These are phyloP conservation scores for Geotrichum restrictum DNA, from an alignment of 1,139 yeast species.

Conservation along the genomic window DNA sequence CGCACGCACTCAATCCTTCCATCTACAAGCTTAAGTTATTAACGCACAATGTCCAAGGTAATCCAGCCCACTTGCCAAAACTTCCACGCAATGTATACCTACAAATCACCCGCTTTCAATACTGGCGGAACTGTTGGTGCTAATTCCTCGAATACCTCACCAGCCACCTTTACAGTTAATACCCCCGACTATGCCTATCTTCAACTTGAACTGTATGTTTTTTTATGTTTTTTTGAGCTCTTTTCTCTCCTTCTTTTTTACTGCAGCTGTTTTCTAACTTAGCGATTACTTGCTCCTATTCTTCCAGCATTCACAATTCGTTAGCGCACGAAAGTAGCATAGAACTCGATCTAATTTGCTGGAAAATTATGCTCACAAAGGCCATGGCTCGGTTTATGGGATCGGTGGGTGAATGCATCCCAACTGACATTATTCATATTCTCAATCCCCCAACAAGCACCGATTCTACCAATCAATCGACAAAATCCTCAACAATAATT, in stretches of 20 bases:
- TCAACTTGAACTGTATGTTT: constrained; percentile 38
- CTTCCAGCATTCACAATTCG: constrained; percentile 4
- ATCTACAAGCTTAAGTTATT: too few relatives aligned
- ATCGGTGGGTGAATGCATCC: constrained; percentile 43
- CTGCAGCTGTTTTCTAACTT: not conserved
- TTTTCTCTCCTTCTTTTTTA: not conserved
- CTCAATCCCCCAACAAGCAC: constrained; percentile 11
- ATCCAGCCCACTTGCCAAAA: constrained; percentile 13
- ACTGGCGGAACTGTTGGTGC: not conserved
- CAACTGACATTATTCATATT: constrained; percentile 41
- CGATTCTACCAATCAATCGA: not conserved
- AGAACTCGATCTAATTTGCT: constrained; percentile 41
- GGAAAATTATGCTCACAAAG: constrained; percentile 41
- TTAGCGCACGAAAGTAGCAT: constrained; percentile 1
- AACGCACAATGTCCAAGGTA: constrained; percentile 4
- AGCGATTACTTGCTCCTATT: not conserved
- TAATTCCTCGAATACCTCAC: not conserved
- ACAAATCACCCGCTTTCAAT: constrained; percentile 9
- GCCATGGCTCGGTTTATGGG: constrained; percentile 43
- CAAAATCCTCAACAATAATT: not conserved
- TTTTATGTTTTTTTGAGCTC: not conserved
- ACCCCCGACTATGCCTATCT: constrained; percentile 43
- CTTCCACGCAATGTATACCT: constrained; percentile 16
- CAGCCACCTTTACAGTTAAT: not conserved
- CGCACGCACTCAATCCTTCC: too few relatives aligned